Percentiles rank a stretch among this genome's conserved stretches.
phyloP scores from a whole-genome alignment of 1,284 basidiomycete genomes.

The Ceraceosorus bombacis region DNA sequence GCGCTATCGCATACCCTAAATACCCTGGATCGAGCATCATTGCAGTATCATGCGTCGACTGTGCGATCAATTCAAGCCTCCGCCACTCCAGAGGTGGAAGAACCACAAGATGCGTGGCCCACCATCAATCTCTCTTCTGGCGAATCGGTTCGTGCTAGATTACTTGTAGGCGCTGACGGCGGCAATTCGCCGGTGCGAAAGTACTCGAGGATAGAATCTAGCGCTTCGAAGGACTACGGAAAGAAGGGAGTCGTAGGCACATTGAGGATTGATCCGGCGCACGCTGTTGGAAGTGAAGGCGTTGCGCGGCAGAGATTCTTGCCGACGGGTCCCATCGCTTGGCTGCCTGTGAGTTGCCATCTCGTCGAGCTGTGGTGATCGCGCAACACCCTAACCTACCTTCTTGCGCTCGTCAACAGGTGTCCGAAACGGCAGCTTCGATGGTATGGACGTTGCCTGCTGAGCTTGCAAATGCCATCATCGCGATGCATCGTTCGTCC shows the following conservation, averaged over 20 bases:
- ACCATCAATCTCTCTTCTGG: constrained; percentile 10
- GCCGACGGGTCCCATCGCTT: constrained; percentile 89
- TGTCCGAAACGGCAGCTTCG: constrained; percentile 67
- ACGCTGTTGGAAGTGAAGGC: constrained; percentile 55
- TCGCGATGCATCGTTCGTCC: constrained; percentile 56
- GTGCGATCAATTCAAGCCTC: not conserved
- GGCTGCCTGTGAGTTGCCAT: constrained; percentile 58
- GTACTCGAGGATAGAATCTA: constrained; percentile 77
- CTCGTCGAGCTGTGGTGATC: not conserved
- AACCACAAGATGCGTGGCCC: constrained; percentile 40
- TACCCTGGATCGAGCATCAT: constrained; percentile 57
- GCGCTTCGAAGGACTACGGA: constrained; percentile 77
- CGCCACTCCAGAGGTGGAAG: constrained; percentile 6
- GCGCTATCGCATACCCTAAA: constrained; percentile 41
- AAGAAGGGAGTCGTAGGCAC: constrained; percentile 87
- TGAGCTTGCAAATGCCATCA: constrained; percentile 65
- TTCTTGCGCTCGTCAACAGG: constrained; percentile 35
- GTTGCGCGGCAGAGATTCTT: constrained; percentile 92
- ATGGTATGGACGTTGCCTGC: constrained; percentile 93
- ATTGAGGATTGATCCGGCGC: constrained; percentile 51
- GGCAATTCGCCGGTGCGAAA: constrained; percentile 84
- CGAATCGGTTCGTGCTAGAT: constrained; percentile 18
- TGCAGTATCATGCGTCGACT: constrained; percentile 55
- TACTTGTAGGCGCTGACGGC: constrained; percentile 86
- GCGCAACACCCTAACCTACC: not conserved